These are phyloP conservation scores for Termitomyces titanicus DNA, from an alignment of 768 basidiomycete species.

Conservation along the genomic window DNA sequence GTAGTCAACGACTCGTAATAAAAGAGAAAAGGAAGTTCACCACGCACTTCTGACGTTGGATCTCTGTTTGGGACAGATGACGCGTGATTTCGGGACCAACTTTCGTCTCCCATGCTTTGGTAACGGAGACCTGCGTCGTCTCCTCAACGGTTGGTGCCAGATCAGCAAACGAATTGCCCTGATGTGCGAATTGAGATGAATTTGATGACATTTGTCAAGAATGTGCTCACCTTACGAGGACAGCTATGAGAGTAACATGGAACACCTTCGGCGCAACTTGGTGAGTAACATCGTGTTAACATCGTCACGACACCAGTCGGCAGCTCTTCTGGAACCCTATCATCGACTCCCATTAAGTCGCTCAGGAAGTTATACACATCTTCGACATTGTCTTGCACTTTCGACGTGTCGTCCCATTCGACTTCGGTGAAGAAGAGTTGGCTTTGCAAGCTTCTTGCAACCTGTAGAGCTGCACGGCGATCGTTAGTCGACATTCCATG, in stretches of 20 bases:
- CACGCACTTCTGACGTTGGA: constrained; percentile 72
- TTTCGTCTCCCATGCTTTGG: constrained; percentile 43
- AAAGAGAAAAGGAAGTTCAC: not conserved
- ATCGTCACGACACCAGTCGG: constrained; percentile 90
- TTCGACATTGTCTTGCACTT: constrained; percentile 84
- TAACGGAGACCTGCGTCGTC: constrained; percentile 18
- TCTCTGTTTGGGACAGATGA: constrained; percentile 70
- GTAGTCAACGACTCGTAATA: not conserved
- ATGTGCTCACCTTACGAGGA: constrained; percentile 53
- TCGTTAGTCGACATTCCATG: constrained; percentile 75
- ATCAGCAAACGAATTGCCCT: constrained; percentile 29
- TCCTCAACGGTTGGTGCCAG: constrained; percentile 28
- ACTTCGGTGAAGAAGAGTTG: constrained; percentile 97
- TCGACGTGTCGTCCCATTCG: constrained; percentile 77
- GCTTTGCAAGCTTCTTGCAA: constrained; percentile 86
- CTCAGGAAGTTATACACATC: constrained; percentile 94
- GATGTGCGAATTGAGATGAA: not conserved
- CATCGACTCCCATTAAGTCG: constrained; percentile 65
- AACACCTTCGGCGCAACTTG: constrained; percentile 76
- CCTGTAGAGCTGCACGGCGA: constrained; percentile 78
- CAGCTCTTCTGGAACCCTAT: constrained; percentile 57
- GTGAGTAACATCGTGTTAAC: constrained; percentile 87
- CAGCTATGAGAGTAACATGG: constrained; percentile 84
- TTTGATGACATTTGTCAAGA: not conserved
- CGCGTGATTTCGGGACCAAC: constrained; percentile 36